These are phyloP conservation scores for Diaporthe australafricana DNA, from an alignment of 2,329 filamentous ascomycete genomes.

Conservation along the genomic window DNA sequence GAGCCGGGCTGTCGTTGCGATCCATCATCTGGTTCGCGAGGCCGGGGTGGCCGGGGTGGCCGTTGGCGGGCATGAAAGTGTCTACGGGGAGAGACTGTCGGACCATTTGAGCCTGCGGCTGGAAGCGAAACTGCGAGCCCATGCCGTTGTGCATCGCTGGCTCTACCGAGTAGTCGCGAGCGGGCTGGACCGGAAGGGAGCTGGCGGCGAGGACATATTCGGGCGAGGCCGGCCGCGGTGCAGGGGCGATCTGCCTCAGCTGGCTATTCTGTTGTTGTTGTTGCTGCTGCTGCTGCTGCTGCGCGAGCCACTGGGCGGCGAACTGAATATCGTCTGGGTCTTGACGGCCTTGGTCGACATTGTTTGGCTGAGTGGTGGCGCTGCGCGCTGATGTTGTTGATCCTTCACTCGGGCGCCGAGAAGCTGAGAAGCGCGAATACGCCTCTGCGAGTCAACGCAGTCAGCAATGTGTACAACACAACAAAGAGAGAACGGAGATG, in stretches of 20 bases:
- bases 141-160: slow-evolving; percentile 61
- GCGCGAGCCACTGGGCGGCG: slow-evolving; percentile 60
- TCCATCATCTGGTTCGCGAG: slow-evolving; percentile 66
- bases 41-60: slow-evolving; percentile 30
- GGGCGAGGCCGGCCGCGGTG: slow-evolving; percentile 60
- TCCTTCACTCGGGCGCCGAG: slow-evolving; percentile 35
- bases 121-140: slow-evolving; percentile 47
- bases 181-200: slow-evolving; percentile 59
- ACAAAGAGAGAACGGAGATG: background rate
- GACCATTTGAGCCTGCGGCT: slow-evolving; percentile 51
- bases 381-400: slow-evolving; percentile 67
- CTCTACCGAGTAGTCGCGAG: slow-evolving; percentile 61
- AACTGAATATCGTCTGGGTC: slow-evolving; percentile 57
- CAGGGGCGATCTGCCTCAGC: slow-evolving; percentile 55
- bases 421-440: slow-evolving; percentile 36
- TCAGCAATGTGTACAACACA: slow-evolving; percentile 13
- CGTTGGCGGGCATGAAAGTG: slow-evolving; percentile 53
- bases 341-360: slow-evolving; percentile 61
- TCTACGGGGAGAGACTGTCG: slow-evolving; percentile 67
- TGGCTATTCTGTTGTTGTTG: slow-evolving; percentile 51
- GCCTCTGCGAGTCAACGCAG: slow-evolving; percentile 32
- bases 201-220: slow-evolving; percentile 67
- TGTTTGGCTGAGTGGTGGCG: slow-evolving; percentile 59
- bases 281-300: slow-evolving; percentile 43
- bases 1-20: slow-evolving; percentile 69